Evolutionary conservation across 495 filamentous ascomycete species (phyloP).

Genomic region (Venustampulla echinocandica): DNA sequence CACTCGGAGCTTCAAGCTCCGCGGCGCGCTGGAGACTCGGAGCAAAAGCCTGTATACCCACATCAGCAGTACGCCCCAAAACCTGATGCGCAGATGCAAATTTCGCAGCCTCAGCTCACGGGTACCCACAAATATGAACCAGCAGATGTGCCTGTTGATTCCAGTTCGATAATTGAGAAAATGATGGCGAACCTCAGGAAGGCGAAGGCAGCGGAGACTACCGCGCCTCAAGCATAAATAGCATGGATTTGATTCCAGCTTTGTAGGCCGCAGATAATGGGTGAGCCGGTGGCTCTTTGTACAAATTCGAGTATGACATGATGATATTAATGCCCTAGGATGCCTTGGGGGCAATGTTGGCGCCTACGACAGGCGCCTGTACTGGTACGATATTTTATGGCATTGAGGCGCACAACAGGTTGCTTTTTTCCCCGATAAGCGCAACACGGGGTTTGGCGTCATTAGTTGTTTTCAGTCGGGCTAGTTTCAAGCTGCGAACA

Average conservation of each 20-base stretch:
- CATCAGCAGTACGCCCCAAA: conserved; percentile 14
- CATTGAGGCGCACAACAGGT: not conserved
- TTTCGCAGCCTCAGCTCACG: conserved; percentile 5
- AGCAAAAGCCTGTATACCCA: conserved; percentile 8
- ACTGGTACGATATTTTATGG: not conserved
- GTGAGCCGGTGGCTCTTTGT: too few relatives aligned
- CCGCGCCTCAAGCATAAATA: not conserved
- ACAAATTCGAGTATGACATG: not conserved
- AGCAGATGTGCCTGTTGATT: conserved; percentile 34
- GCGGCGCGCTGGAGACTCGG: too few relatives aligned
- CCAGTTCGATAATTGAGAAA: conserved; percentile 40
- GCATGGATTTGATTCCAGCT: not conserved
- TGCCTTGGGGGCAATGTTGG: not conserved
- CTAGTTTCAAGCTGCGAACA: not conserved
- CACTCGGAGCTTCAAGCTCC: too few relatives aligned
- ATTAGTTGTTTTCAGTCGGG: too few relatives aligned
- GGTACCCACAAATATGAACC: conserved; percentile 19
- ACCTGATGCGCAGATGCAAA: not conserved
- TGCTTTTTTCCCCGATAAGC: not conserved
- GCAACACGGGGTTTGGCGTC: not conserved
- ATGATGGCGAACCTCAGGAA: conserved; percentile 36
- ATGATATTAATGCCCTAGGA: not conserved
- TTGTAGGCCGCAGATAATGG: not conserved
- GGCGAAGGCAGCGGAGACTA: conserved; percentile 7
- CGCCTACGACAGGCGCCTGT: not conserved